phyloP scores from a whole-genome alignment of 1,139 yeast species.

The Kurtzmaniella quercitrusa region DNA sequence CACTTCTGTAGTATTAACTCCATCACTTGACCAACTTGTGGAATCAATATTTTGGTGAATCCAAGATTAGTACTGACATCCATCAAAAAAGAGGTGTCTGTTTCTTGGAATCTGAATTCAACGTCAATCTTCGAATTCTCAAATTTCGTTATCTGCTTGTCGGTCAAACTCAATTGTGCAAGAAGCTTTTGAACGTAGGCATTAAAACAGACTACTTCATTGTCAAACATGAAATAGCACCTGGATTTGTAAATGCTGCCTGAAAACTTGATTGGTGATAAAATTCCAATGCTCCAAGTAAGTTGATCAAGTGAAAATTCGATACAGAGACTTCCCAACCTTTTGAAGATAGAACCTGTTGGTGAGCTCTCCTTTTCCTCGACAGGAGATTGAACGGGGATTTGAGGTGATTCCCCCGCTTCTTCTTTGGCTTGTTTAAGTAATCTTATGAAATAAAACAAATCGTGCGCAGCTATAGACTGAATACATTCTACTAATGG shows the following conservation, averaged over 20 bases:
- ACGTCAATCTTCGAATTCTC: constrained; percentile 29
- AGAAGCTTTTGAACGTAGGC: constrained; percentile 20
- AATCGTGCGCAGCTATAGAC: constrained; percentile 16
- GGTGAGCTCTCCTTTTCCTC: background rate
- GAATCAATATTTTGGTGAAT: constrained; percentile 28
- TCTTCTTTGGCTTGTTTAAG: background rate
- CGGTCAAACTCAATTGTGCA: constrained; percentile 8
- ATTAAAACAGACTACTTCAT: constrained; percentile 15
- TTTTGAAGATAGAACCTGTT: constrained; percentile 4
- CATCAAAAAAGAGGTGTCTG: constrained; percentile 15
- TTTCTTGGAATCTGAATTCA: constrained; percentile 14
- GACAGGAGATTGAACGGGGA: background rate
- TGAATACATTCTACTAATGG: constrained; percentile 8
- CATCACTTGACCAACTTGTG: constrained; percentile 22
- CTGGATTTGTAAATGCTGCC: constrained; percentile 17
- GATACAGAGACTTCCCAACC: constrained; percentile 15
- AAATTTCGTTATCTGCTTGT: constrained; percentile 11
- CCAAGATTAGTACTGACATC: constrained; percentile 24
- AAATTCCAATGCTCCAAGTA: constrained; percentile 17
- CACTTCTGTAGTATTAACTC: constrained; percentile 14
- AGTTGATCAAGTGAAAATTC: constrained; percentile 17
- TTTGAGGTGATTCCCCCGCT: background rate
- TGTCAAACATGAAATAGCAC: constrained; percentile 11
- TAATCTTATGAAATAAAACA: constrained; percentile 13
- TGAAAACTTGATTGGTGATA: constrained; percentile 16